Evolutionary conservation across 2,329 filamentous ascomycete species (phyloP).

Genomic region (Alternaria sp.): DNA sequence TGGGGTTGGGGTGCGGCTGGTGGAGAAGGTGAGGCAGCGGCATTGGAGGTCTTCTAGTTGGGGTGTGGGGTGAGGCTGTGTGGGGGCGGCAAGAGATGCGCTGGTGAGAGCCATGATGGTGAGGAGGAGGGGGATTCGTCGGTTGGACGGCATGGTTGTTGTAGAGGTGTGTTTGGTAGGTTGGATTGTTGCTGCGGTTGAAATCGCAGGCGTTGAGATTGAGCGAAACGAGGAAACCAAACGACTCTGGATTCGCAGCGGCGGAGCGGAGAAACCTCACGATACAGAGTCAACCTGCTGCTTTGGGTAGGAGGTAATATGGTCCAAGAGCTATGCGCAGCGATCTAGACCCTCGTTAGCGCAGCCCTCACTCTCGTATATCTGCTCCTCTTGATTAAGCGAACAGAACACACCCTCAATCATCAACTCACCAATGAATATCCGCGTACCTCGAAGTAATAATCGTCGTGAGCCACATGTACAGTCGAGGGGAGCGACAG

Average conservation of each 20-base stretch:
- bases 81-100: constrained; percentile 16
- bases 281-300: constrained; percentile 6
- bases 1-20: constrained; percentile 20
- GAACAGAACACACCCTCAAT: background rate
- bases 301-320: constrained; percentile 1
- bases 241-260: background rate
- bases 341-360: constrained; percentile 17
- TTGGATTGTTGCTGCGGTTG: background rate
- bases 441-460: background rate
- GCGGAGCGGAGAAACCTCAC: background rate
- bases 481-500: background rate
- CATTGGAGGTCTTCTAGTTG: constrained; percentile 29
- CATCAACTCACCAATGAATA: background rate
- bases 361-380: constrained; percentile 3
- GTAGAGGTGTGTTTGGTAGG: background rate
- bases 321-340: background rate
- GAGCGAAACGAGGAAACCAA: background rate
- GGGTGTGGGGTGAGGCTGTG: constrained; percentile 4
- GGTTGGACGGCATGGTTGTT: constrained; percentile 5
- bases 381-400: background rate
- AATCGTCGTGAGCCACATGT: background rate
- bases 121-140: constrained; percentile 2
- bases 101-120: constrained; percentile 5
- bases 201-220: background rate
- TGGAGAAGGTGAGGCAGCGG: constrained; percentile 33